Evolutionary conservation across 768 basidiomycete species (phyloP), one percentile per base, ranked within the genome.

Genomic region (Boletus pseudopeckii): DNA sequence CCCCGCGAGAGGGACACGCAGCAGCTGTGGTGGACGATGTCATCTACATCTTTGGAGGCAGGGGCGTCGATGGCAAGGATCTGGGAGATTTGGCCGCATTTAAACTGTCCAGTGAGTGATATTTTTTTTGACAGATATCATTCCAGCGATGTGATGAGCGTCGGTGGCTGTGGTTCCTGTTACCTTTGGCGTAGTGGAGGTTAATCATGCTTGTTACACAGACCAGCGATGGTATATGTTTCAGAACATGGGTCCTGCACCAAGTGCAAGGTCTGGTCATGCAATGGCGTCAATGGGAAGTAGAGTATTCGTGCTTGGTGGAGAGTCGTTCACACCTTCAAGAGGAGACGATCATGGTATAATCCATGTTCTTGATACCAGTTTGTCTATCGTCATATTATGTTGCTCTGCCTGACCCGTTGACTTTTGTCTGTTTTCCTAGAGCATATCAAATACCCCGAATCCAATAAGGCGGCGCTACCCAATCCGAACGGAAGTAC

Each of bases 171-270:
- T 38, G 28, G 32, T 44, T n/a, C 33, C 41, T 34, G 10, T 56
- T 5, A 40, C 36, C 39, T 34, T 33, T 46, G 59, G 48, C 28
- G 39, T 55, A 44, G 24, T 10, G 17, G 33, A 36, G 15, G 43
- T 56, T 68, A 50, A 69, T 50, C 7, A 28, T 54, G 2, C 14
- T 50, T 44, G 17, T 4, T 47, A 41, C 43, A 30, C 67, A 98
- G 96, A 94, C 71, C 91, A 93, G 65, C 81, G 97, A 62, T 99
- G 97, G 97, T 99, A 95, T 74, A 98, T 95, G 92, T 99, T 99
- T 77, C 94, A 98, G 72, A 97, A 98, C 67, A 99, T 99, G 97
- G 97, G 97, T 0, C 96, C 96, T 17, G 83, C 92, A 15, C 97
- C 97, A 1, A 86, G 79, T 38, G 91, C 92, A 3, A 82, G 97